These are phyloP conservation scores for Nannizziopsis barbatae DNA, from an alignment of 2,329 filamentous ascomycete species.

Conservation along the genomic window DNA sequence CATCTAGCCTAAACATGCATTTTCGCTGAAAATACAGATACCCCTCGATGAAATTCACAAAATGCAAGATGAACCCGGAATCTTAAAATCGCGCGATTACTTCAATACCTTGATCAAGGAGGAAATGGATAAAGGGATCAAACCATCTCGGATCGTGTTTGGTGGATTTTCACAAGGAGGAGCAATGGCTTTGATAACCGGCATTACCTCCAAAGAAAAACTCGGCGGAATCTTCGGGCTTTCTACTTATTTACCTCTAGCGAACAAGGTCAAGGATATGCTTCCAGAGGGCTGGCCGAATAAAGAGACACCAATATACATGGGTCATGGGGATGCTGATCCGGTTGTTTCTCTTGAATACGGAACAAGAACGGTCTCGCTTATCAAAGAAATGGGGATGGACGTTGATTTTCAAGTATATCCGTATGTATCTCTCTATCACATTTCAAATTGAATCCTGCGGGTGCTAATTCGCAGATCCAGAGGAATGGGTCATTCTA, in stretches of 20 bases:
- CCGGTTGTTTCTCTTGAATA: slow-evolving; percentile 58
- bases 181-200: slow-evolving; percentile 72
- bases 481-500: slow-evolving; percentile 63
- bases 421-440: slow-evolving; percentile 40
- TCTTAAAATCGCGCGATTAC: slow-evolving; percentile 60
- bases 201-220: slow-evolving; percentile 60
- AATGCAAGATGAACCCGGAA: slow-evolving; percentile 52
- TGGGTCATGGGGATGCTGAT: slow-evolving; percentile 78
- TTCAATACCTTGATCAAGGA: slow-evolving; percentile 68
- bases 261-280: slow-evolving; percentile 50
- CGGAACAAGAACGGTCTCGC: slow-evolving; percentile 55
- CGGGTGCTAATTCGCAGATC: not conserved
- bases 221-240: slow-evolving; percentile 81
- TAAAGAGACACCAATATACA: slow-evolving; percentile 69
- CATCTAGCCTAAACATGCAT: not conserved
- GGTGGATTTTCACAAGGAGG: slow-evolving; percentile 61
- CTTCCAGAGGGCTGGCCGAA: slow-evolving; percentile 48
- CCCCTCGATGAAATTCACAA: slow-evolving; percentile 33
- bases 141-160: slow-evolving; percentile 69
- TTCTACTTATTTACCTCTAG: slow-evolving; percentile 68
- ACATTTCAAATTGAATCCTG: not conserved
- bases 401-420: slow-evolving; percentile 68
- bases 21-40: slow-evolving; percentile 21
- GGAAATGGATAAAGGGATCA: slow-evolving; percentile 71
- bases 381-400: slow-evolving; percentile 58